phyloP scores from a whole-genome alignment of 2,329 filamentous ascomycete species.

The Aspergillus hortae region DNA sequence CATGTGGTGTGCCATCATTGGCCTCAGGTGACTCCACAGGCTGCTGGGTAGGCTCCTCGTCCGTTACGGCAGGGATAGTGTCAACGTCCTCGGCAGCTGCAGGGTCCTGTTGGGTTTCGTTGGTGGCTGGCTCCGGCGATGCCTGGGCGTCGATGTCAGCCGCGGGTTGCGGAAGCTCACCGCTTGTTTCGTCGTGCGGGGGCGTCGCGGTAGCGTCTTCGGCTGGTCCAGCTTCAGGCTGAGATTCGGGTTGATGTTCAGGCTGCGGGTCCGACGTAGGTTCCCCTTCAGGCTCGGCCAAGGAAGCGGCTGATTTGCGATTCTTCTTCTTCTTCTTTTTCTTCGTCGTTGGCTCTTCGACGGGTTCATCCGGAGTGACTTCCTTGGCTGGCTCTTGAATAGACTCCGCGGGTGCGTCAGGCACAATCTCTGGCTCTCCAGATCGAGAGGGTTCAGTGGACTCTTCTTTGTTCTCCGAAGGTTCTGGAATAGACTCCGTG shows the following conservation, averaged over 20 bases:
- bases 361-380: slow-evolving; percentile 5
- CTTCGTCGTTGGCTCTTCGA: slow-evolving; percentile 17
- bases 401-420: background rate
- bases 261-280: slow-evolving; percentile 3
- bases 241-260: background rate
- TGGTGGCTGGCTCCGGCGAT: too few species aligned
- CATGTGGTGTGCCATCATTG: slow-evolving; percentile 20
- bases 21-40: slow-evolving; percentile 16
- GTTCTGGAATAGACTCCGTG: background rate
- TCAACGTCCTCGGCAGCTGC: slow-evolving; percentile 5
- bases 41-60: slow-evolving; percentile 3
- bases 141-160: too few species aligned
- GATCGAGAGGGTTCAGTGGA: background rate
- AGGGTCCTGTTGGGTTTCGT: slow-evolving; percentile 4
- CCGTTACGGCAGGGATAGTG: slow-evolving; percentile 1
- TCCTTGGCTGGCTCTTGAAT: background rate
- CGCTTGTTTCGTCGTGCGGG: too few species aligned
- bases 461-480: background rate
- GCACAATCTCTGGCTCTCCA: background rate
- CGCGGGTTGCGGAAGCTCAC: too few species aligned
- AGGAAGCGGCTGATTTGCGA: slow-evolving; percentile 8
- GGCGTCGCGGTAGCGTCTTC: background rate
- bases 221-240: background rate
- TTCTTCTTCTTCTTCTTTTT: slow-evolving; percentile 23
- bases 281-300: slow-evolving; percentile 11